phyloP scores from a whole-genome alignment of 331 rosid species.

The Dryas integrifolia region DNA sequence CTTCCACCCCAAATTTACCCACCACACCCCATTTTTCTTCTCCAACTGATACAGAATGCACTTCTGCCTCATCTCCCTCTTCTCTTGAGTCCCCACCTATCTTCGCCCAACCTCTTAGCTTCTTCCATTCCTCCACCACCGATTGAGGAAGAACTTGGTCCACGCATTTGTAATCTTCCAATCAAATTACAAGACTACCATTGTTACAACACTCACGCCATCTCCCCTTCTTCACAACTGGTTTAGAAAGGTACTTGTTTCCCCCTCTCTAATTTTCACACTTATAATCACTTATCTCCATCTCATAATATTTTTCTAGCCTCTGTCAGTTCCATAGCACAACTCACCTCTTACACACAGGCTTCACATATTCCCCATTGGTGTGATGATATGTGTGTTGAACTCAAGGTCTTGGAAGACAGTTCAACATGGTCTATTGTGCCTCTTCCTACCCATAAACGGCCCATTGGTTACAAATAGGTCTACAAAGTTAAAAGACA shows the following conservation, averaged over 20 bases:
- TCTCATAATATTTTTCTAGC: background rate
- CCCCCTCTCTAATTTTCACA: background rate
- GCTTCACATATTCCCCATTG: background rate
- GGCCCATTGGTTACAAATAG: background rate
- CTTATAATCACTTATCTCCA: background rate
- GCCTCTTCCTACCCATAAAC: background rate
- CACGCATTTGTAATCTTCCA: background rate
- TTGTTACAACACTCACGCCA: background rate
- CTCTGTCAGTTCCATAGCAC: background rate
- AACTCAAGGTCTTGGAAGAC: background rate
- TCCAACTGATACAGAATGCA: no score
- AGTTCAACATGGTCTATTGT: background rate
- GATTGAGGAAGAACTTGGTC: no score
- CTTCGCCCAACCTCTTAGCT: no score
- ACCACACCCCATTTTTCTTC: no score
- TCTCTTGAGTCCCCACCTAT: no score
- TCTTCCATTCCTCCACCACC: no score
- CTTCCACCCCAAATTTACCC: no score
- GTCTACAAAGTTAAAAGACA: background rate
- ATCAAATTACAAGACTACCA: background rate
- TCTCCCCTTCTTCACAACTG: background rate
- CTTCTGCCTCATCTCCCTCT: no score
- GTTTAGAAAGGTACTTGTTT: background rate
- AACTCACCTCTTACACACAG: background rate
- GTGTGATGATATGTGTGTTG: background rate